Percentiles rank a stretch among this genome's conserved stretches.
These are phyloP conservation scores for Scheffersomyces amazonensis DNA, from an alignment of 805 yeast species.

Conservation along the genomic window DNA sequence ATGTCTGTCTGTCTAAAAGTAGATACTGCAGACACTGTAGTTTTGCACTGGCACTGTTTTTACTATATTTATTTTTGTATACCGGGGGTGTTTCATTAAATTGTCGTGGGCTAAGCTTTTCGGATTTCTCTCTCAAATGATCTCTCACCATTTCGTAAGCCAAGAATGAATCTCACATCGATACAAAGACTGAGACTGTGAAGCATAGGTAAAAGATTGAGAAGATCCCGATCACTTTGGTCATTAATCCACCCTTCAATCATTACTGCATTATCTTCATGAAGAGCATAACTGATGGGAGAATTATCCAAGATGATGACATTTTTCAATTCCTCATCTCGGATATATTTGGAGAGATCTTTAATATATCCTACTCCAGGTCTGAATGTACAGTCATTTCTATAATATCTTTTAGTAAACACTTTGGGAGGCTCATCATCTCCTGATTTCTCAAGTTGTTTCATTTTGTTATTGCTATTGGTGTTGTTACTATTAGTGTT, in stretches of 20 bases:
- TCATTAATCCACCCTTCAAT: slow-evolving; percentile 98
- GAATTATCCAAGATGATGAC: slow-evolving; percentile 87
- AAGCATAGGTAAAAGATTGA: slow-evolving; percentile 78
- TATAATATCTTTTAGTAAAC: slow-evolving; percentile 62
- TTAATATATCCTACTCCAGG: slow-evolving; percentile 81
- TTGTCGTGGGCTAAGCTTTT: not conserved
- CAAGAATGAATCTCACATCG: slow-evolving; percentile 77
- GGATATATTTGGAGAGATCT: slow-evolving; percentile 42
- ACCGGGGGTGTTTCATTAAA: too few relatives aligned
- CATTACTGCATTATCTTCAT: slow-evolving; percentile 84
- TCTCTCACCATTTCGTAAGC: slow-evolving; percentile 71
- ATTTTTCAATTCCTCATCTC: slow-evolving; percentile 69
- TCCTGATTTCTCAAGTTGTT: slow-evolving; percentile 6
- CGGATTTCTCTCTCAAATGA: slow-evolving; percentile 41
- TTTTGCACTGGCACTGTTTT: too few relatives aligned
- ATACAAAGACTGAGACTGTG: slow-evolving; percentile 73
- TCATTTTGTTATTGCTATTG: slow-evolving; percentile 5
- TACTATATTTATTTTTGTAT: too few relatives aligned
- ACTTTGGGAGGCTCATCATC: slow-evolving; percentile 10
- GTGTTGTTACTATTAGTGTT: not conserved
- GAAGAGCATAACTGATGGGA: slow-evolving; percentile 81
- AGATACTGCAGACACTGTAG: too few relatives aligned
- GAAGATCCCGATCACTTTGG: slow-evolving; percentile 81
- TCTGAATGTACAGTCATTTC: slow-evolving; percentile 74
- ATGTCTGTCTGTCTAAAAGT: too few relatives aligned